Conservation (phyloP, 2,329 filamentous ascomycete genomes). For the Colletotrichum lentis region DNA sequence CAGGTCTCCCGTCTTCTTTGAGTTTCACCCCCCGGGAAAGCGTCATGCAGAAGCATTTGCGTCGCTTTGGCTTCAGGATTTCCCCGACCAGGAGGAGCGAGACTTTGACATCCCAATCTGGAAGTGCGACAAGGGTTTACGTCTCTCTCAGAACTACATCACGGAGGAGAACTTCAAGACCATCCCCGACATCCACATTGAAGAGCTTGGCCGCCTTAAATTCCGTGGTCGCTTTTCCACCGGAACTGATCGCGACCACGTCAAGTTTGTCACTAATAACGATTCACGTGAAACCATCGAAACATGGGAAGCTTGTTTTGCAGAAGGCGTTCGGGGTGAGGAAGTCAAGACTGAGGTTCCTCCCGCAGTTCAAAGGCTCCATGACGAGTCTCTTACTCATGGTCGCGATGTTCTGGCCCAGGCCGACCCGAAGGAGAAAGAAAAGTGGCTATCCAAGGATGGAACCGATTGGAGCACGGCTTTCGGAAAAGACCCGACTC, state of each 20-base stretch:
- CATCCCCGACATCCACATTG: conserved; percentile 77
- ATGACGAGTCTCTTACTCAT: conserved; percentile 81
- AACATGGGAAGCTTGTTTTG: conserved; percentile 89
- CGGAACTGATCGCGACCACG: conserved; percentile 87
- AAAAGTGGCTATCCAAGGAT: conserved; percentile 79
- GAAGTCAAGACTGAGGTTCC: conserved; percentile 79
- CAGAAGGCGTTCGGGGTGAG: conserved; percentile 81
- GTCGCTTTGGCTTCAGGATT: conserved; percentile 83
- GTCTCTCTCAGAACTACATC: conserved; percentile 91
- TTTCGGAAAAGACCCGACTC: conserved; percentile 79
- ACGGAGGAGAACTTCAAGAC: conserved; percentile 76
- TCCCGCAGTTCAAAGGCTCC: conserved; percentile 74
- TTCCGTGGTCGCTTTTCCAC: conserved; percentile 88
- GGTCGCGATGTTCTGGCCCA: conserved; percentile 82
- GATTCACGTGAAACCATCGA: conserved; percentile 92
- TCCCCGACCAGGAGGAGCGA: conserved; percentile 80
- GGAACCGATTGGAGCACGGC: conserved; percentile 88
- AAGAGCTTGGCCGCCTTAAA: conserved; percentile 81
- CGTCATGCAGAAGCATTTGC: conserved; percentile 78
- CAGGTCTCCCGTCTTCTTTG: conserved; percentile 87
- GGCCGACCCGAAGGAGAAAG: conserved; percentile 74
- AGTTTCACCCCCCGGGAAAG: conserved; percentile 77
- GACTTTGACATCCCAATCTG: conserved; percentile 91
- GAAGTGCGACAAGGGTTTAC: conserved; percentile 76
- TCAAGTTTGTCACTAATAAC: conserved; percentile 84